These are phyloP conservation scores for Debaryomyces udenii DNA, from an alignment of 1,139 yeast genomes.

Conservation along the genomic window DNA sequence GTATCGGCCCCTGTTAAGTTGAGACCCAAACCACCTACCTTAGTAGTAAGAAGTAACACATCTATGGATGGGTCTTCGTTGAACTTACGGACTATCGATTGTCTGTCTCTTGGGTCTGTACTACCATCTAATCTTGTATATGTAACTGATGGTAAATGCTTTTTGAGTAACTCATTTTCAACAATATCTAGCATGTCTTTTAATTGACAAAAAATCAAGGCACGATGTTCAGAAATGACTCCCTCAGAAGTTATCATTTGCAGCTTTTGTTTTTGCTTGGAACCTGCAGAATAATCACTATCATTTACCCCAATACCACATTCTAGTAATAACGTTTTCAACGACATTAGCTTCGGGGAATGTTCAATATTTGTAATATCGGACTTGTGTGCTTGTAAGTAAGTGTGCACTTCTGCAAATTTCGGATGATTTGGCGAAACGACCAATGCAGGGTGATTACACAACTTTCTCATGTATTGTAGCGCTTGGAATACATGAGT, in stretches of 20 bases:
- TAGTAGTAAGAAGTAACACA: conserved; percentile 86
- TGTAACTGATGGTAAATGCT: conserved; percentile 86
- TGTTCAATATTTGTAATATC: conserved; percentile 73
- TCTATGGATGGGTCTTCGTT: conserved; percentile 98
- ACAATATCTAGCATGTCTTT: conserved; percentile 98
- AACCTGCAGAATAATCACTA: conserved; percentile 38
- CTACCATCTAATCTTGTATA: conserved; percentile 95
- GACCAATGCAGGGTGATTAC: conserved; percentile 97
- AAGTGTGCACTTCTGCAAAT: conserved; percentile 61
- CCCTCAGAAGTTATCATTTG: conserved; percentile 55
- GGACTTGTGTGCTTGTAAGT: conserved; percentile 60
- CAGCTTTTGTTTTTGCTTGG: conserved; percentile 29
- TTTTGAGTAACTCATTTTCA: conserved; percentile 82
- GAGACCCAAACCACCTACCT: conserved; percentile 97
- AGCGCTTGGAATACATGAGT: conserved; percentile 97
- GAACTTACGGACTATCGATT: conserved; percentile 86
- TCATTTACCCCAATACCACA: conserved; percentile 89
- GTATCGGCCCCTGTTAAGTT: conserved; percentile 99
- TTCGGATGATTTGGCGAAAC: conserved; percentile 85
- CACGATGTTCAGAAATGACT: conserved; percentile 94
- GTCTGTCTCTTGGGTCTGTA: conserved; percentile 91
- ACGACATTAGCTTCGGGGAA: conserved; percentile 87
- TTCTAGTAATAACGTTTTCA: conserved; percentile 79
- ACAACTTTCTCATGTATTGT: conserved; percentile 94
- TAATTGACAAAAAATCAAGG: conserved; percentile 91